Evolutionary conservation across 2,329 filamentous ascomycete species (phyloP).

Genomic region (Rhynchosporium secalis): DNA sequence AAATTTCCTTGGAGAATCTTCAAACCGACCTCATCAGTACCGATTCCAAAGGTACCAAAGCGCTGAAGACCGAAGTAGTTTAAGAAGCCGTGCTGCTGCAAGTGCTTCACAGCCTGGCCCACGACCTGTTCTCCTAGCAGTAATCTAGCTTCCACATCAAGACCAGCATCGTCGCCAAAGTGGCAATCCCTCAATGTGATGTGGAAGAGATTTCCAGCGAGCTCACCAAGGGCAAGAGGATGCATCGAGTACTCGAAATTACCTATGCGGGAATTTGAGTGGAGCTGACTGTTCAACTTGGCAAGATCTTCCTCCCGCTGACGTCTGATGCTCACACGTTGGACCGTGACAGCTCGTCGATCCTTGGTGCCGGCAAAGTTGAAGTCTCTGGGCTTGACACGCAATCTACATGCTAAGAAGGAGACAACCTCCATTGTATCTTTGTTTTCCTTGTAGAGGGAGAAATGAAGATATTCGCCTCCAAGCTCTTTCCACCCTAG

Average conservation of each 20-base stretch:
- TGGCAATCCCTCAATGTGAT: conserved; percentile 87
- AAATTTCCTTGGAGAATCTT: conserved; percentile 82
- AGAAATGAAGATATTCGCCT: conserved; percentile 72
- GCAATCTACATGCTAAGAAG: conserved; percentile 58
- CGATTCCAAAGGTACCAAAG: conserved; percentile 84
- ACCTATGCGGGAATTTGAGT: conserved; percentile 63
- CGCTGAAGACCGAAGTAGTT: conserved; percentile 99
- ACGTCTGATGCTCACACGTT: conserved; percentile 62
- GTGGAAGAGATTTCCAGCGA: conserved; percentile 87
- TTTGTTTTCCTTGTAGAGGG: conserved; percentile 75
- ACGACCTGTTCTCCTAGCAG: conserved; percentile 52
- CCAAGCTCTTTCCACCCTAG: conserved; percentile 65
- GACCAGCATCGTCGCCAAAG: conserved; percentile 50
- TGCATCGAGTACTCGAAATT: conserved; percentile 76
- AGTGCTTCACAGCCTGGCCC: conserved; percentile 60
- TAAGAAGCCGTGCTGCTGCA: conserved; percentile 79
- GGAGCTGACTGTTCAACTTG: conserved; percentile 60
- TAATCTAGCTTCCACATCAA: conserved; percentile 50
- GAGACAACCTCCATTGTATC: conserved; percentile 74
- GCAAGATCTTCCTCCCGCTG: conserved; percentile 63
- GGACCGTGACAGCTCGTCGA: conserved; percentile 66
- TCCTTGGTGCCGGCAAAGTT: conserved; percentile 74
- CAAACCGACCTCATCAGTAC: conserved; percentile 82
- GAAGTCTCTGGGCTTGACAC: conserved; percentile 59
- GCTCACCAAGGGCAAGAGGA: conserved; percentile 77